A percentile compares a stretch with the other conserved stretches of the same genome.
phyloP scores from a whole-genome alignment of 2,329 filamentous ascomycete genomes.

The Gaeumannomyces sp. region DNA sequence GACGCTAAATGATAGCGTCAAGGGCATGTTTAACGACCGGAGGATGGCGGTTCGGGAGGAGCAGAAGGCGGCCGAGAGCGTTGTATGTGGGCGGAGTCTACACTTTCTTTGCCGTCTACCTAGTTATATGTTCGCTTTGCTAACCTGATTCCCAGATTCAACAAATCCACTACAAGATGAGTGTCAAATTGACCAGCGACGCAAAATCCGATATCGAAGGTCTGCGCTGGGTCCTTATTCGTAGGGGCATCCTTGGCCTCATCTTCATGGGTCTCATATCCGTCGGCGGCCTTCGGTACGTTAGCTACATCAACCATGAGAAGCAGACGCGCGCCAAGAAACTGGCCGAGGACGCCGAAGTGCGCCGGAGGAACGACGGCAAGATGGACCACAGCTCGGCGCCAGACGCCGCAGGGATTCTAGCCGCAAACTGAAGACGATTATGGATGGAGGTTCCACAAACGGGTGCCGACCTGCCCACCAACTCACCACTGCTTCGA shows the following conservation, averaged over 20 bases:
- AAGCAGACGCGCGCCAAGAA: constrained; percentile 30
- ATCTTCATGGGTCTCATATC: constrained; percentile 59
- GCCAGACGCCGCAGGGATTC: constrained; percentile 49
- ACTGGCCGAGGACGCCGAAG: constrained; percentile 36
- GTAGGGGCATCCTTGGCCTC: constrained; percentile 57
- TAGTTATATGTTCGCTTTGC: background rate
- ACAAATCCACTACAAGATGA: constrained; percentile 95
- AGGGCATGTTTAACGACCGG: constrained; percentile 92
- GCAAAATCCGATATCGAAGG: constrained; percentile 88
- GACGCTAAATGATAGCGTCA: constrained; percentile 82
- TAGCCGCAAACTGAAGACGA: constrained; percentile 45
- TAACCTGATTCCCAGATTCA: constrained; percentile 56
- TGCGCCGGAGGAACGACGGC: constrained; percentile 36
- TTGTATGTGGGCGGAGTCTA: constrained; percentile 41
- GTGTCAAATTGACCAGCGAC: constrained; percentile 81
- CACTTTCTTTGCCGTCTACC: background rate
- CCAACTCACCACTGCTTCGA: background rate
- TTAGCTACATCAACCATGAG: constrained; percentile 48
- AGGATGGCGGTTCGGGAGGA: constrained; percentile 89
- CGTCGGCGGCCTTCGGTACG: constrained; percentile 52
- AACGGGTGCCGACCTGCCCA: background rate
- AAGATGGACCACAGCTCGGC: constrained; percentile 36
- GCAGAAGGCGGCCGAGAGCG: constrained; percentile 76
- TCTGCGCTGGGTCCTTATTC: constrained; percentile 75
- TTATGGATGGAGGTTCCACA: background rate